Evolutionary conservation across 345 rosid genomes (phyloP).

Genomic region (Lumnitzera littorea): DNA sequence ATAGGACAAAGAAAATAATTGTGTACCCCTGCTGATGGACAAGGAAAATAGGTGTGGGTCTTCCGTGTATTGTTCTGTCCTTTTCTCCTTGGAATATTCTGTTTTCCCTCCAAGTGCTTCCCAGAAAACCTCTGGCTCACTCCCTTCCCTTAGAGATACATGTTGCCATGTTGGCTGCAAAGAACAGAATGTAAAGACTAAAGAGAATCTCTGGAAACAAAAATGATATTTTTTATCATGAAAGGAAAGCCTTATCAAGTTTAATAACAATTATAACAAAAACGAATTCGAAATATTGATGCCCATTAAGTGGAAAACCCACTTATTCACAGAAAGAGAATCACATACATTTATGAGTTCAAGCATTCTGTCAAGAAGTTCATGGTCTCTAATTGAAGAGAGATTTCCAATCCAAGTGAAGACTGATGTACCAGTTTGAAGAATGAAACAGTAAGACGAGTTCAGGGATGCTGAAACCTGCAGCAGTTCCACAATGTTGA

Average conservation of each 20-base stretch:
- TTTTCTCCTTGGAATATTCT: conserved; percentile 66
- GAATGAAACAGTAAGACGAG: conserved; percentile 73
- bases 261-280: too few relatives aligned
- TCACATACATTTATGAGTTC: conserved; percentile 58
- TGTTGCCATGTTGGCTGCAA: conserved; percentile 72
- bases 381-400: conserved; percentile 53
- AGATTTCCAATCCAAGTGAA: conserved; percentile 77
- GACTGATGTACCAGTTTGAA: conserved; percentile 47
- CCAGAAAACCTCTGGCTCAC: conserved; percentile 80
- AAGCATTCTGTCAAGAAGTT: conserved; percentile 71
- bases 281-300: too few relatives aligned
- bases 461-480: conserved; percentile 70
- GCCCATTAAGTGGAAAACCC: neutral
- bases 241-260: too few relatives aligned
- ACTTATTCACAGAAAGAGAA: conserved; percentile 3
- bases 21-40: conserved; percentile 43
- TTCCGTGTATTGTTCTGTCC: conserved; percentile 35
- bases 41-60: conserved; percentile 58
- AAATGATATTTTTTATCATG: too few relatives aligned
- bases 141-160: conserved; percentile 64
- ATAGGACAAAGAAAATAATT: conserved; percentile 18
- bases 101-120: conserved; percentile 67
- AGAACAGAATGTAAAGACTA: neutral
- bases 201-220: neutral
- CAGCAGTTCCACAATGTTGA: conserved; percentile 16